Evolutionary conservation across 306 rosid genomes (phyloP).

Genomic region (Urtica urens): DNA sequence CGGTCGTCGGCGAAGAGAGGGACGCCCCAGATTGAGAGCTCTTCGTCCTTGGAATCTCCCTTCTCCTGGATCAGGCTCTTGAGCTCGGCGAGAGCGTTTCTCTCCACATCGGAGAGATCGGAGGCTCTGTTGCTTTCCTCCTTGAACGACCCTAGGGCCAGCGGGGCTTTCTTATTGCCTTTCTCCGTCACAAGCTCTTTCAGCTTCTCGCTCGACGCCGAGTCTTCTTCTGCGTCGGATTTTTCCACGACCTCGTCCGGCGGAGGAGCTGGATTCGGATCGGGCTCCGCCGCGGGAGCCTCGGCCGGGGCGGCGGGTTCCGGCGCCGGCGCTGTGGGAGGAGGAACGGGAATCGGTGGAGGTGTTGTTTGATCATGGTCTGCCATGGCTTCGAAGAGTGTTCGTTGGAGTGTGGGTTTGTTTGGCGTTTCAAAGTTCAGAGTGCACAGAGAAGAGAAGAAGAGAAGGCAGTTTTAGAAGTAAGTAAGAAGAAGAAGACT

Average conservation of each 20-base stretch:
- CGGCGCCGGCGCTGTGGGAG: background rate
- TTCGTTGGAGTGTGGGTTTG: background rate
- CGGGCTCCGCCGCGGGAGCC: background rate
- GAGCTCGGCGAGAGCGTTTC: conserved; percentile 37
- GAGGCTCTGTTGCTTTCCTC: conserved; percentile 63
- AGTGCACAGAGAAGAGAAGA: background rate
- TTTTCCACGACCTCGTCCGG: conserved; percentile 15
- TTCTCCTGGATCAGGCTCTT: conserved; percentile 33
- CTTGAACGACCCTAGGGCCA: conserved; percentile 46
- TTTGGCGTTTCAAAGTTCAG: conserved; percentile 33
- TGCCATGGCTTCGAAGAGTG: conserved; percentile 36
- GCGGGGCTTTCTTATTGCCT: conserved; percentile 27
- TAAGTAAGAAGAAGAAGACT: background rate
- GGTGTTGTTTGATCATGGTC: conserved; percentile 16
- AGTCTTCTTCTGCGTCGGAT: conserved; percentile 15
- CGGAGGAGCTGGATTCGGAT: background rate
- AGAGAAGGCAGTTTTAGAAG: background rate
- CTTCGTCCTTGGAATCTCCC: conserved; percentile 21
- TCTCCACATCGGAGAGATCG: conserved; percentile 59
- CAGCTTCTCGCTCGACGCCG: conserved; percentile 6
- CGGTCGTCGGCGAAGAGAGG: conserved; percentile 66
- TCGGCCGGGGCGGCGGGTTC: conserved; percentile 7
- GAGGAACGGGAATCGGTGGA: background rate
- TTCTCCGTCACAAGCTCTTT: conserved; percentile 17
- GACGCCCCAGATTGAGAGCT: conserved; percentile 68